Evolutionary conservation across 768 basidiomycete genomes (phyloP).

Genomic region (Myochromella boudieri): DNA sequence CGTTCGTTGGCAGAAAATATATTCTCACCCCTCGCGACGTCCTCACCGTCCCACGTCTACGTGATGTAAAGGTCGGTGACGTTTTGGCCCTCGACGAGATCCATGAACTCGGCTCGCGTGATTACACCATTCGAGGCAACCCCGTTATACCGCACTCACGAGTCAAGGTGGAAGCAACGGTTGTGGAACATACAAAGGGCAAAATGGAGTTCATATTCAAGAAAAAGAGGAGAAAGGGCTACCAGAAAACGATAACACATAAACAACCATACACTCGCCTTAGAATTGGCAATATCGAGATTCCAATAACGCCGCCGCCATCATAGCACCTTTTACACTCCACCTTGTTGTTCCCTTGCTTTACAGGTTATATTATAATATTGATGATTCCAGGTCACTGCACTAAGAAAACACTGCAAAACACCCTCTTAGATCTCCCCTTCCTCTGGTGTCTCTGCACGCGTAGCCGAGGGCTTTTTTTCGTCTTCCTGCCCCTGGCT

Average conservation of each 20-base stretch:
- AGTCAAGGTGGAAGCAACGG: conserved; percentile 81
- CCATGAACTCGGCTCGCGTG: conserved; percentile 93
- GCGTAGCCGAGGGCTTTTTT: conserved; percentile 37
- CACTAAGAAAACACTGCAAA: background rate
- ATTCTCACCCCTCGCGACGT: conserved; percentile 88
- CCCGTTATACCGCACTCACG: conserved; percentile 64
- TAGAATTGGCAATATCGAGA: conserved; percentile 80
- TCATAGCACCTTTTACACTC: background rate
- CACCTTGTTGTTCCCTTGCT: conserved; percentile 1
- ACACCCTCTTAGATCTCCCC: conserved; percentile 65
- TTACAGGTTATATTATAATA: conserved; percentile 15
- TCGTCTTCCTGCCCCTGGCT: conserved; percentile 42
- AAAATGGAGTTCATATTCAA: conserved; percentile 90
- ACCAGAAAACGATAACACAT: conserved; percentile 89
- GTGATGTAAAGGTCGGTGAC: conserved; percentile 84
- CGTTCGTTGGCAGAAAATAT: conserved; percentile 84
- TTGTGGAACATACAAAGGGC: conserved; percentile 97
- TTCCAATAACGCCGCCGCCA: conserved; percentile 26
- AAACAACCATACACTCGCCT: conserved; percentile 97
- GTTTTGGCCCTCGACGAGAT: conserved; percentile 80
- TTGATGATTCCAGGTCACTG: background rate
- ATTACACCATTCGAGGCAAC: conserved; percentile 86
- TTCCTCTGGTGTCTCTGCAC: conserved; percentile 84
- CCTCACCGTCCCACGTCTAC: conserved; percentile 90
- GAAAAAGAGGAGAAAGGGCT: conserved; percentile 98